Evolutionary conservation across 768 basidiomycete species (phyloP).

Genomic region (Macrocybe gigantea): DNA sequence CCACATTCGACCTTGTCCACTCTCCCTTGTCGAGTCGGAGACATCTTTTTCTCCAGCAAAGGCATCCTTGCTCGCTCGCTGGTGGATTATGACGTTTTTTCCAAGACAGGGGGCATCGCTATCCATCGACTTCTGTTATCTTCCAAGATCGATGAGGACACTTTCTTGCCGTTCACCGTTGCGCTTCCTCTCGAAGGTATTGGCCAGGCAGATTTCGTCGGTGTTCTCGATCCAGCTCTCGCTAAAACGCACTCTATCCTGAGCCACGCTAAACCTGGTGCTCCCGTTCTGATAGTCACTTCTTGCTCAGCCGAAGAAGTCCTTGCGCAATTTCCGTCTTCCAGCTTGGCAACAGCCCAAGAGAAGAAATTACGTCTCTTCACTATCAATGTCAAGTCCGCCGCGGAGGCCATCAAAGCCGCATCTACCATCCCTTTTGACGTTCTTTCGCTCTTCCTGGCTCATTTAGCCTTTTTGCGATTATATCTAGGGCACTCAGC

Average conservation of each 20-base stretch:
- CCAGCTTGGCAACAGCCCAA: conserved; percentile 38
- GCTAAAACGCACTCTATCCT: conserved; percentile 76
- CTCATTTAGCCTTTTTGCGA: conserved; percentile 78
- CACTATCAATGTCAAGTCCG: conserved; percentile 37
- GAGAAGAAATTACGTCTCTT: conserved; percentile 53
- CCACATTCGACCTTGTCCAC: conserved; percentile 50
- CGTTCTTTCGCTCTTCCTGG: conserved; percentile 49
- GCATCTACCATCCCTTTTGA: conserved; percentile 13
- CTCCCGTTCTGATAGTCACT: conserved; percentile 69
- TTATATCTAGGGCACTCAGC: conserved; percentile 73
- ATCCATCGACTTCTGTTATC: conserved; percentile 66
- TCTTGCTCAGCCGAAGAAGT: conserved; percentile 77
- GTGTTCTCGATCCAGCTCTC: conserved; percentile 69
- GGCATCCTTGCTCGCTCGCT: conserved; percentile 55
- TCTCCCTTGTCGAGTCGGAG: conserved; percentile 50
- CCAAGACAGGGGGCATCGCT: conserved; percentile 64
- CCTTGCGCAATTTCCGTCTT: conserved; percentile 53
- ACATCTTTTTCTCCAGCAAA: conserved; percentile 49
- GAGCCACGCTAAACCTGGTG: conserved; percentile 55
- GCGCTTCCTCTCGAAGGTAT: conserved; percentile 50
- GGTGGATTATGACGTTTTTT: conserved; percentile 70
- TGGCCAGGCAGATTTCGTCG: conserved; percentile 63
- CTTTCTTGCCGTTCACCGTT: conserved; percentile 47
- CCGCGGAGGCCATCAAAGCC: conserved; percentile 40
- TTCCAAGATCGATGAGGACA: conserved; percentile 28